Percentiles rank a stretch among this genome's conserved stretches.
These are phyloP conservation scores for Botrytis sinoallii DNA, from an alignment of 2,329 filamentous ascomycete genomes.

Conservation along the genomic window DNA sequence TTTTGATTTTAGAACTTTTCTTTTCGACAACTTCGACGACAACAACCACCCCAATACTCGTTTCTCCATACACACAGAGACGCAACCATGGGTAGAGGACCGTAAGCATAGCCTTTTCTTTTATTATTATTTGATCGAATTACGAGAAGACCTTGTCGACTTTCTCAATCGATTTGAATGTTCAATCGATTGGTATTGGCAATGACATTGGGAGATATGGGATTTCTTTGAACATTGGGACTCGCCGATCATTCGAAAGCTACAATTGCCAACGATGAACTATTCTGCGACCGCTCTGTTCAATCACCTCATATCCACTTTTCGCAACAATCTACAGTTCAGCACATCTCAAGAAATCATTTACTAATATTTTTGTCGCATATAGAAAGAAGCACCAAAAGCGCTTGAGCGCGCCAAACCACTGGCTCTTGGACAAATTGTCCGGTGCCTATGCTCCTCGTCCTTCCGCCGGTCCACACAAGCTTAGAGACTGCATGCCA, in stretches of 20 bases:
- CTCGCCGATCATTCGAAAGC: background rate
- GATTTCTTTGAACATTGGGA: background rate
- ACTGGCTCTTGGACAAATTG: constrained; percentile 99
- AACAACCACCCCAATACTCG: constrained; percentile 18
- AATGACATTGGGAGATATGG: background rate
- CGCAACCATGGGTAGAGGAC: constrained; percentile 50
- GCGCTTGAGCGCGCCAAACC: constrained; percentile 96
- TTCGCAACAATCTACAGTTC: background rate
- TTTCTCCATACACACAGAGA: constrained; percentile 27
- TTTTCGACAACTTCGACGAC: constrained; percentile 19
- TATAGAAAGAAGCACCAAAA: constrained; percentile 98
- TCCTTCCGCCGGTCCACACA: constrained; percentile 87
- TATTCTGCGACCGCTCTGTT: background rate
- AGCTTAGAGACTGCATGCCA: constrained; percentile 98
- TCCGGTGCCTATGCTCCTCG: constrained; percentile 80
- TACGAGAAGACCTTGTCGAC: background rate
- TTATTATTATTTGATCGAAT: background rate
- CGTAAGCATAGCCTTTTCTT: constrained; percentile 30
- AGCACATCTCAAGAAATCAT: background rate
- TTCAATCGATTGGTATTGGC: background rate
- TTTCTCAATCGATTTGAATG: background rate
- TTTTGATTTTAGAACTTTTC: background rate
- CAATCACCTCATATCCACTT: background rate
- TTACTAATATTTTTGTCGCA: constrained; percentile 25
- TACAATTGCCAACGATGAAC: background rate